phyloP scores from a whole-genome alignment of 176 grass and related monocot genomes.

The Puya raimondii region DNA sequence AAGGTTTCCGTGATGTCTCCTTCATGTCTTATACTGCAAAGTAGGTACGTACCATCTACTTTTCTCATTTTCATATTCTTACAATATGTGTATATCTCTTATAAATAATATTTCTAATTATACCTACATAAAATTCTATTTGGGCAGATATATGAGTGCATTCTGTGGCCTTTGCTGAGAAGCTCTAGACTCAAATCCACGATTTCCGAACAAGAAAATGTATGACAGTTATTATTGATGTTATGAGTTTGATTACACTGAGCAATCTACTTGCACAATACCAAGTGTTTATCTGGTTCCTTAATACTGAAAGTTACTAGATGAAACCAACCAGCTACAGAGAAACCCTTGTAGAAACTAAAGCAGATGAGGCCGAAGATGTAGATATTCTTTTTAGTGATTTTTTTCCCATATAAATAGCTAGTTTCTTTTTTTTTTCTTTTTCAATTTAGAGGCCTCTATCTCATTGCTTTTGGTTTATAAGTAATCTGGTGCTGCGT shows the following conservation, averaged over 20 bases:
- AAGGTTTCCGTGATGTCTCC: constrained; percentile 90
- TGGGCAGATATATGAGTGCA: constrained; percentile 54
- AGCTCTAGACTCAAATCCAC: constrained; percentile 94
- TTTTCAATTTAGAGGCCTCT: background rate
- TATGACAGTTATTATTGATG: constrained; percentile 23
- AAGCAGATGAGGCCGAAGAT: constrained; percentile 75
- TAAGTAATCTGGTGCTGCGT: constrained; percentile 9
- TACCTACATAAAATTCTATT: no score
- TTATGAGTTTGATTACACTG: constrained; percentile 9
- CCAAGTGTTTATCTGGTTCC: constrained; percentile 18
- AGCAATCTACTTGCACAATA: constrained; percentile 12
- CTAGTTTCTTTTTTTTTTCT: constrained; percentile 1
- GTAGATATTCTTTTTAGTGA: constrained; percentile 88
- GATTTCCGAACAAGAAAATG: constrained; percentile 98
- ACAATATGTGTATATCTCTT: background rate
- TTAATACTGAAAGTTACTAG: constrained; percentile 65
- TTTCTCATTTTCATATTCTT: constrained; percentile 3
- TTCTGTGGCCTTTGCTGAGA: constrained; percentile 95
- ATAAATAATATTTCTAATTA: no score
- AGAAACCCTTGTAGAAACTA: constrained; percentile 85
- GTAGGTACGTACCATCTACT: no score
- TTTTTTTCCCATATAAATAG: constrained; percentile 4
- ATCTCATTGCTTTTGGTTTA: background rate
- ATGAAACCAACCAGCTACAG: constrained; percentile 97
- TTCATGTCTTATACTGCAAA: constrained; percentile 99